These are phyloP conservation scores for Grosmannia huntii DNA, from an alignment of 2,329 filamentous ascomycete species.

Conservation along the genomic window DNA sequence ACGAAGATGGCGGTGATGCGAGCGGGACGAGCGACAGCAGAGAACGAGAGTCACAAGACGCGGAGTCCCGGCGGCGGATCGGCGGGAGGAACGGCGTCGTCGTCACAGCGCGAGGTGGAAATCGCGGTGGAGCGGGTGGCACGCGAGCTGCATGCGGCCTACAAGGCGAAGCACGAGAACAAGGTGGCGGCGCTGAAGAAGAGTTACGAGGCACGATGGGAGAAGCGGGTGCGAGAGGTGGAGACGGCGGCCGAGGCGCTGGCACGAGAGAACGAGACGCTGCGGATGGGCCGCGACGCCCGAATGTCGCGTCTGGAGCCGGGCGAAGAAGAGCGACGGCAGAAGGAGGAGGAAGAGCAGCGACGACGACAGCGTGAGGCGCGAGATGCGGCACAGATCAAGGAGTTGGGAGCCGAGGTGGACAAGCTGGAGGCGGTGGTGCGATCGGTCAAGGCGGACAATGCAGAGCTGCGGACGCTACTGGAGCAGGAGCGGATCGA, in stretches of 20 bases:
- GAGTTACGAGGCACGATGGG: constrained; percentile 75
- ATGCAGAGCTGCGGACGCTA: constrained; percentile 49
- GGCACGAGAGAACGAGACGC: constrained; percentile 59
- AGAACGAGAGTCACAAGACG: constrained; percentile 1
- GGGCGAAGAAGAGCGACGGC: constrained; percentile 24
- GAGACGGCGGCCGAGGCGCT: constrained; percentile 59
- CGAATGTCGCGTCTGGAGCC: constrained; percentile 49
- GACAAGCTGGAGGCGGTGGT: constrained; percentile 65
- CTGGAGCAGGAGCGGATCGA: constrained; percentile 66
- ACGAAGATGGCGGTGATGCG: constrained; percentile 64
- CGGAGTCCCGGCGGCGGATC: constrained; percentile 19
- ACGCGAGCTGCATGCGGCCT: constrained; percentile 81
- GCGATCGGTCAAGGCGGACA: constrained; percentile 55
- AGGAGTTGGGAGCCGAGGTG: constrained; percentile 59
- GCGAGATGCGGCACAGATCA: constrained; percentile 53
- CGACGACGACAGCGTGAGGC: constrained; percentile 44
- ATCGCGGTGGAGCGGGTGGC: constrained; percentile 80
- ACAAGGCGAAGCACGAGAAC: constrained; percentile 94
- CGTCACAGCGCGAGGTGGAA: constrained; percentile 54
- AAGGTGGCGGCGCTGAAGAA: constrained; percentile 86
- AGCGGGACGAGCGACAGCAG: constrained; percentile 37
- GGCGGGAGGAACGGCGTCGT: constrained; percentile 11
- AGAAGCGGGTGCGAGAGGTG: constrained; percentile 73
- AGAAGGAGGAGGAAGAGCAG: constrained; percentile 38
- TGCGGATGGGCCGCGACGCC: constrained; percentile 52